A percentile compares a stretch with the other conserved stretches of the same genome.
phyloP scores from a whole-genome alignment of 208 protist species.

The Acanthamoeba lenticulata region DNA sequence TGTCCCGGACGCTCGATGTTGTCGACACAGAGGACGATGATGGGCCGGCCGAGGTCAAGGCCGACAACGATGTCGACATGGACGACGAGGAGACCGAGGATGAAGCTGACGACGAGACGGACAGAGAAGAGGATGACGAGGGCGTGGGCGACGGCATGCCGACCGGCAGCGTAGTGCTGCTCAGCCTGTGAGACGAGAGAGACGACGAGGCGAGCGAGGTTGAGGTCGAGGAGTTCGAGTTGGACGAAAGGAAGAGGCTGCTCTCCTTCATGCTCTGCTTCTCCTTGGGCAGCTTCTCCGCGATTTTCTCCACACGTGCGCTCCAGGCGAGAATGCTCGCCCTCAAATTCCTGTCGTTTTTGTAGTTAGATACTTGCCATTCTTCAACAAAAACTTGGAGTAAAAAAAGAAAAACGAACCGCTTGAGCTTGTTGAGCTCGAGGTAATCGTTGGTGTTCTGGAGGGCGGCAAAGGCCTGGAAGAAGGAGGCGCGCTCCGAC shows the following conservation, averaged over 20 bases:
- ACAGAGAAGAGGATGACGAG: not conserved
- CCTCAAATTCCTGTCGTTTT: not conserved
- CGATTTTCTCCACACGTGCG: slow-evolving; percentile 4
- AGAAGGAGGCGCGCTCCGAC: slow-evolving; percentile 31
- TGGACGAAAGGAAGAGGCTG: not conserved
- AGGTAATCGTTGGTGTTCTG: slow-evolving; percentile 38
- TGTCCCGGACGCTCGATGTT: not conserved
- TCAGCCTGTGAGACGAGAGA: not conserved
- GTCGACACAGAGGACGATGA: no score
- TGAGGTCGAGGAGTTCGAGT: not conserved
- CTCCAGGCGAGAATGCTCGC: not conserved
- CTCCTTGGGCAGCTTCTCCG: slow-evolving; percentile 4
- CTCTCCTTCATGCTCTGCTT: not conserved
- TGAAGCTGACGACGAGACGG: not conserved
- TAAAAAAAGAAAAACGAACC: not conserved
- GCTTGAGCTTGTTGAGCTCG: slow-evolving; percentile 15
- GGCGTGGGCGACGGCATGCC: not conserved
- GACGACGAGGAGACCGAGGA: not conserved
- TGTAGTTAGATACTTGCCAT: not conserved
- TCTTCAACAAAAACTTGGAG: not conserved
- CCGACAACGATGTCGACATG: not conserved
- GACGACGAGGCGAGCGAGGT: not conserved
- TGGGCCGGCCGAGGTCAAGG: no score
- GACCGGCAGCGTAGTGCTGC: not conserved
- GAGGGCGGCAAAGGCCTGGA: not conserved